These are phyloP conservation scores for Streptanthus diversifolius DNA, from an alignment of 345 rosid genomes.

Conservation along the genomic window DNA sequence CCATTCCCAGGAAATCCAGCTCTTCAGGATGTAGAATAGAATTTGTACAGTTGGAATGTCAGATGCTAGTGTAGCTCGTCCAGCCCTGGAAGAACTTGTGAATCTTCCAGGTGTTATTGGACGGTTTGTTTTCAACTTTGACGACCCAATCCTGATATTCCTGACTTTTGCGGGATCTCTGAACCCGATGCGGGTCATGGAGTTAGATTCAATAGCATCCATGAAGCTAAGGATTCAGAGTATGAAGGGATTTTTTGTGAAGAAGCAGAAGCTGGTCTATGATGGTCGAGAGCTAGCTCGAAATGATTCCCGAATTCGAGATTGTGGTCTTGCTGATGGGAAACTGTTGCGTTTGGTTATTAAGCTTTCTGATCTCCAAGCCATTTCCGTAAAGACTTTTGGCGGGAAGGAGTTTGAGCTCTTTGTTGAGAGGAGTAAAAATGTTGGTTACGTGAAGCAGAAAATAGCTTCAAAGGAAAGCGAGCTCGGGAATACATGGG, in stretches of 20 bases:
- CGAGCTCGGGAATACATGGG: constrained; percentile 40
- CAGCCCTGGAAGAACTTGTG: constrained; percentile 46
- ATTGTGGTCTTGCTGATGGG: constrained; percentile 61
- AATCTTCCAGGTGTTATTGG: constrained; percentile 35
- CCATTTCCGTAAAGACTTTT: constrained; percentile 55
- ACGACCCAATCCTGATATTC: constrained; percentile 53
- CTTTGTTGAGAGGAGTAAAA: constrained; percentile 55
- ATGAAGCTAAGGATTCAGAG: constrained; percentile 77
- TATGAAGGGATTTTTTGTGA: constrained; percentile 56
- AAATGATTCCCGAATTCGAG: constrained; percentile 44
- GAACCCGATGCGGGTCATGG: constrained; percentile 57
- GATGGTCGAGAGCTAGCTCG: constrained; percentile 61
- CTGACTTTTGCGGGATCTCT: constrained; percentile 57
- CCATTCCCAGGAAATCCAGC: constrained; percentile 1
- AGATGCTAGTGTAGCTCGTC: constrained; percentile 56
- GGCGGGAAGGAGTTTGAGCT: constrained; percentile 64
- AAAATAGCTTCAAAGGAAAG: constrained; percentile 54
- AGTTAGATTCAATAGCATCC: constrained; percentile 68
- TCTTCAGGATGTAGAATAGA: constrained; percentile 19
- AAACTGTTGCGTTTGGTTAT: constrained; percentile 63
- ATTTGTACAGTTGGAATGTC: constrained; percentile 46
- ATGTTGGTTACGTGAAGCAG: constrained; percentile 75
- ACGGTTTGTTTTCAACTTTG: constrained; percentile 32
- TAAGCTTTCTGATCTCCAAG: constrained; percentile 61
- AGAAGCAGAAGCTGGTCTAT: constrained; percentile 63